Evolutionary conservation across 805 yeast species (phyloP), one percentile per base, ranked within the genome.

Genomic region (Kazachstania martiniae): DNA sequence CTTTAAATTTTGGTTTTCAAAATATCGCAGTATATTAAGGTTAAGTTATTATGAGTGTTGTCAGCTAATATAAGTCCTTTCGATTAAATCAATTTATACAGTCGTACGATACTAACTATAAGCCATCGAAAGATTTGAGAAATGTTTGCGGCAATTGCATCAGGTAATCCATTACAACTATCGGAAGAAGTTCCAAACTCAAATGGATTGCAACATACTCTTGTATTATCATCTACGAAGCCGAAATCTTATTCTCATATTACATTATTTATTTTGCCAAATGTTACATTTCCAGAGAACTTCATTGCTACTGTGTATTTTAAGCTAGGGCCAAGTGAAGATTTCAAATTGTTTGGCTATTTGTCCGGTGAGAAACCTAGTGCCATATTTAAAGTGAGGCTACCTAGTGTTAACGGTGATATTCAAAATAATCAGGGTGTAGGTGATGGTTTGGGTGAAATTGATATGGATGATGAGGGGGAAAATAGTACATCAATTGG

Each of bases 291-390:
- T 32, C 95, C 87, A 34, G 70, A 72, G 1, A 70, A 70, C 29
- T 79, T 65, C 44, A 74, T 89, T 1, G 97, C 96, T 0, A 66
- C 89, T 26, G 83, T 91, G 2, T 91, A 80, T 56, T 89, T 85
- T 58, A 95, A 89, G 52, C 59, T 87, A 32, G 86, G 87, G 10
- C 64, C 65, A 2, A 43, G 46, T 9, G 63, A 61, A 35, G 66
- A 78, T 19, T 82, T 79, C 56, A 70, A 70, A 41, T 61, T 83
- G 10, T 64, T 79, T 35, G 89, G 89, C 3, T 75, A 75, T 9
- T 49, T 80, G 18, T 68, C 70, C 28, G 58, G 66, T 0, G 60
- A 57, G 23, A 91, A 89, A 52, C 97, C 93, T 23, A 82, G 94
- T 37, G 95, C 96, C 0, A 91, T 91, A 3, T 91, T 82, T 63